Evolutionary conservation across 2,329 filamentous ascomycete species (phyloP).

Genomic region (Colletotrichum orbiculare): DNA sequence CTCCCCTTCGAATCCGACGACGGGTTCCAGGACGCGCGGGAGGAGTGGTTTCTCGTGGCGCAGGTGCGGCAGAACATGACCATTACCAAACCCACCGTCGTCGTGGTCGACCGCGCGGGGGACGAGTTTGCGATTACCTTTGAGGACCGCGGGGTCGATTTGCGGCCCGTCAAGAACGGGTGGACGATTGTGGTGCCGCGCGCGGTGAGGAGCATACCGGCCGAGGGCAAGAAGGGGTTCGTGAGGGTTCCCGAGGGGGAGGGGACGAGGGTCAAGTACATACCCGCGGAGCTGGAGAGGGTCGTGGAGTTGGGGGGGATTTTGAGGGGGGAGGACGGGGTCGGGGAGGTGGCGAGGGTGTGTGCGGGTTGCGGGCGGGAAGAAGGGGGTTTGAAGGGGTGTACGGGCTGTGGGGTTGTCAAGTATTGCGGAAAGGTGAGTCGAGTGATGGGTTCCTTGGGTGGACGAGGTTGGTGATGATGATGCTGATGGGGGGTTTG

Average conservation of each 20-base stretch:
- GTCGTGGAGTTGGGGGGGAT: conserved; percentile 42
- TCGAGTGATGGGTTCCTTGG: conserved; percentile 4
- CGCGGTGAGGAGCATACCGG: conserved; percentile 48
- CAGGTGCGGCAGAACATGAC: conserved; percentile 60
- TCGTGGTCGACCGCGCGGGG: conserved; percentile 53
- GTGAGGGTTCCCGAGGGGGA: conserved; percentile 49
- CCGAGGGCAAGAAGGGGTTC: conserved; percentile 51
- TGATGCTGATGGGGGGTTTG: not conserved
- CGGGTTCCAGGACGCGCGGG: conserved; percentile 32
- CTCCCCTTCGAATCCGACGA: conserved; percentile 40
- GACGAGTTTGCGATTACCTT: conserved; percentile 59
- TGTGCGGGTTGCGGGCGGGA: conserved; percentile 45
- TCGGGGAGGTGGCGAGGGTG: conserved; percentile 26
- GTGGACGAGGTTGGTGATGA: not conserved
- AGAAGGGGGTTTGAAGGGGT: conserved; percentile 49
- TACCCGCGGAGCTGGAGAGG: conserved; percentile 46
- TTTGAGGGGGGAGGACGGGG: conserved; percentile 37
- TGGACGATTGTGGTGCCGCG: conserved; percentile 51
- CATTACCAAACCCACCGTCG: conserved; percentile 61
- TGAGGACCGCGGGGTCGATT: conserved; percentile 50
- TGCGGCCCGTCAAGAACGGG: conserved; percentile 52
- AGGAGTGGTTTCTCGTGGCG: conserved; percentile 53
- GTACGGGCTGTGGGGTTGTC: conserved; percentile 56
- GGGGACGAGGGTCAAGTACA: conserved; percentile 47
- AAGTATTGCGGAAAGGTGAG: conserved; percentile 60